Conservation (phyloP, 495 filamentous ascomycete genomes). For the Podospora anserina region DNA sequence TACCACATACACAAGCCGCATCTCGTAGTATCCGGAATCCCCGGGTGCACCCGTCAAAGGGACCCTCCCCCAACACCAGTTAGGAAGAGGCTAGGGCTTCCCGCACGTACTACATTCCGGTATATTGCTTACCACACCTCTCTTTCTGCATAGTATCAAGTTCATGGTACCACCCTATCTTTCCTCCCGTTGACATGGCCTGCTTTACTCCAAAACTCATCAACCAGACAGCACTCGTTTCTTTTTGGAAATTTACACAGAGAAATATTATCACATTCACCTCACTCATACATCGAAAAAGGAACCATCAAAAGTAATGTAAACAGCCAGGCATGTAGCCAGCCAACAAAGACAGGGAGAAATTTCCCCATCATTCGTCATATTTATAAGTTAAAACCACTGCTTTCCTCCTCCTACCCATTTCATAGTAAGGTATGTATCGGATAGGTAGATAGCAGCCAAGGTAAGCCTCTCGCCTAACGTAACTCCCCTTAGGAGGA, state of each 20-base stretch:
- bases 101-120: background rate
- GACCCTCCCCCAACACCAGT: background rate
- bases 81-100: background rate
- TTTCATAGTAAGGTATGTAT: background rate
- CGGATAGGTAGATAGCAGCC: background rate
- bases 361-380: background rate
- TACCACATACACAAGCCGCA: too few relatives aligned
- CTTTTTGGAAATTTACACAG: background rate
- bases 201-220: too few relatives aligned
- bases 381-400: background rate
- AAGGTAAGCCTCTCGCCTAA: background rate
- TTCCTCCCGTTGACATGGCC: too few relatives aligned
- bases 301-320: background rate
- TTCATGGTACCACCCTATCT: too few relatives aligned
- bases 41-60: background rate
- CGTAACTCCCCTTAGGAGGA: background rate
- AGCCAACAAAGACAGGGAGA: background rate
- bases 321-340: background rate
- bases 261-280: background rate
- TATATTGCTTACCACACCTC: background rate
- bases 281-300: background rate
- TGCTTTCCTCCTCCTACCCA: background rate
- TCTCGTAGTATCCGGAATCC: background rate
- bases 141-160: background rate
- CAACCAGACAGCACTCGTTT: background rate